Conservation (phyloP, 2,329 filamentous ascomycete genomes). For the Ophiostoma tasmaniense region DNA sequence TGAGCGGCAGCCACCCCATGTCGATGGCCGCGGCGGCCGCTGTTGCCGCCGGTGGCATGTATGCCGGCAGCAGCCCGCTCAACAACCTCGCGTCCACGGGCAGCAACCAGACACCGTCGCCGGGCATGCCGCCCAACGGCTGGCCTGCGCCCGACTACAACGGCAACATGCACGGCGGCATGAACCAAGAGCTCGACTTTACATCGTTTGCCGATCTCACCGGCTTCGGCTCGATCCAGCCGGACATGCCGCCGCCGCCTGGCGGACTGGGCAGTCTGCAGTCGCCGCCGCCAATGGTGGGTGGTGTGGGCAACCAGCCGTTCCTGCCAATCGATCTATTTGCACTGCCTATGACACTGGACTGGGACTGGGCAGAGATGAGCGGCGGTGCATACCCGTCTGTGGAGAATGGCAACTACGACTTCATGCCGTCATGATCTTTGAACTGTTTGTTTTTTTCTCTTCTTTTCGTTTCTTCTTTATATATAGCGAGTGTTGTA, state of each 20-base stretch:
- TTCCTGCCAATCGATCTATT: conserved; percentile 90
- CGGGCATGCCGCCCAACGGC: conserved; percentile 35
- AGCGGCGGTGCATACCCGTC: conserved; percentile 56
- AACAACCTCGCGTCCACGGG: background rate
- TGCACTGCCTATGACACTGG: conserved; percentile 90
- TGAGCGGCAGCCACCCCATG: background rate
- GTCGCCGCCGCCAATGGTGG: conserved; percentile 27
- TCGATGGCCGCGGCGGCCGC: background rate
- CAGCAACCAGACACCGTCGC: conserved; percentile 31
- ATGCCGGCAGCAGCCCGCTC: conserved; percentile 8
- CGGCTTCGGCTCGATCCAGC: conserved; percentile 32
- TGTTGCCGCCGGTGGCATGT: background rate
- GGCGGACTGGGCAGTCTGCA: conserved; percentile 23
- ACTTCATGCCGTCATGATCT: conserved; percentile 13
- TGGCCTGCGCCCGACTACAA: conserved; percentile 30
- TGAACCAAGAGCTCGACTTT: conserved; percentile 19
- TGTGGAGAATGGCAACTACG: conserved; percentile 54
- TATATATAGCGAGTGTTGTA: background rate
- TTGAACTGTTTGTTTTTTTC: background rate
- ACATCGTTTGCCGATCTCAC: conserved; percentile 38
- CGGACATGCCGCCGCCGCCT: conserved; percentile 17
- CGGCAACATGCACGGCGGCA: background rate
- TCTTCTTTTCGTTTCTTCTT: background rate
- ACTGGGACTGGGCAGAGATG: conserved; percentile 74
- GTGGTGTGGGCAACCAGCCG: conserved; percentile 61